A percentile compares a stretch with the other conserved stretches of the same genome.
Evolutionary conservation across 805 yeast genomes (phyloP).

Genomic region (Lachancea kluyveri): DNA sequence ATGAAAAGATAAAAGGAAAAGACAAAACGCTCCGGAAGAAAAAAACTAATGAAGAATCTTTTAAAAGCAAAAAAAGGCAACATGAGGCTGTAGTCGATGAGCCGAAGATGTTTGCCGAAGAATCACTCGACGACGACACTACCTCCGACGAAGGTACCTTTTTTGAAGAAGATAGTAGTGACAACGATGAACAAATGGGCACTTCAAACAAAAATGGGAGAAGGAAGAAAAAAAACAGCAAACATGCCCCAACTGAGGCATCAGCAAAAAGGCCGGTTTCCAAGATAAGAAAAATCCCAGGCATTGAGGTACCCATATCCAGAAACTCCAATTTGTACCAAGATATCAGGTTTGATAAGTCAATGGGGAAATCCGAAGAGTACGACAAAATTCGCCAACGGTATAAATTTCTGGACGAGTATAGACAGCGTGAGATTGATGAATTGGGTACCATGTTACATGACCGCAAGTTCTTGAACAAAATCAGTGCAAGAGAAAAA

Average conservation of each 20-base stretch:
- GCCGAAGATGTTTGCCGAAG: slow-evolving; percentile 10
- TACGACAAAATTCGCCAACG: slow-evolving; percentile 59
- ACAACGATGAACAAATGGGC: slow-evolving; percentile 17
- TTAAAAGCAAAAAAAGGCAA: slow-evolving; percentile 3
- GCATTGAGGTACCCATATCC: slow-evolving; percentile 40
- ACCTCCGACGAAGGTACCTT: slow-evolving; percentile 30
- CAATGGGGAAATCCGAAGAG: slow-evolving; percentile 81
- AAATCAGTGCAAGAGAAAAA: slow-evolving; percentile 39
- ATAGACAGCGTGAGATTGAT: slow-evolving; percentile 65
- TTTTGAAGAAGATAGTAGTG: slow-evolving; percentile 34
- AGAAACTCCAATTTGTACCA: slow-evolving; percentile 42
- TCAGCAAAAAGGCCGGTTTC: slow-evolving; percentile 71
- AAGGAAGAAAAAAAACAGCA: slow-evolving; percentile 38
- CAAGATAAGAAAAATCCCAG: slow-evolving; percentile 67
- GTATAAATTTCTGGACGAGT: slow-evolving; percentile 81
- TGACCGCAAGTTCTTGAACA: slow-evolving; percentile 42
- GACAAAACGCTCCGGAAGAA: slow-evolving; percentile 4
- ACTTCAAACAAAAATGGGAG: slow-evolving; percentile 10
- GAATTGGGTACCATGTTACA: slow-evolving; percentile 52
- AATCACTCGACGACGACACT: slow-evolving; percentile 13
- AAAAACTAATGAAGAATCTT: slow-evolving; percentile 10
- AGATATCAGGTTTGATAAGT: slow-evolving; percentile 88
- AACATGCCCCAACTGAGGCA: slow-evolving; percentile 84
- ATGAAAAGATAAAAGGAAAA: slow-evolving; percentile 5
- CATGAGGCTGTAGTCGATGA: slow-evolving; percentile 4